Percentiles rank a stretch among this genome's conserved stretches.
Conservation (phyloP, 2,329 filamentous ascomycete genomes). For the Aspergillus sp. region DNA sequence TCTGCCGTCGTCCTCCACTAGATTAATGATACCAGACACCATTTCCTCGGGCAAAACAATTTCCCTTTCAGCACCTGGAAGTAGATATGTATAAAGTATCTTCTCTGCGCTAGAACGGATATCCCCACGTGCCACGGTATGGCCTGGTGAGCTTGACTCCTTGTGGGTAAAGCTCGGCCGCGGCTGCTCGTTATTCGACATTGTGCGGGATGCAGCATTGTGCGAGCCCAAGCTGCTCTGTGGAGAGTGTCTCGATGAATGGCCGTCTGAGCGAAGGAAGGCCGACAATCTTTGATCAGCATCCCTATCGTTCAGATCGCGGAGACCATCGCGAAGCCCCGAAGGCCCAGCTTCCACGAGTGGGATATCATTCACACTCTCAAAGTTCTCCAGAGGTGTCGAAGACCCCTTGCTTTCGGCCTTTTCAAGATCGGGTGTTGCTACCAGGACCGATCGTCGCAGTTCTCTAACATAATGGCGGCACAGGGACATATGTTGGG, state of each 20-base stretch:
- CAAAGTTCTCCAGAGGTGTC: constrained; percentile 69
- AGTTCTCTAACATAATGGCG: constrained; percentile 96
- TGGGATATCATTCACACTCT: constrained; percentile 64
- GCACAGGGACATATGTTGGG: constrained; percentile 95
- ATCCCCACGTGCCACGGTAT: constrained; percentile 83
- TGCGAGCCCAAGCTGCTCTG: constrained; percentile 54
- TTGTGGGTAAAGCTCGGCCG: constrained; percentile 63
- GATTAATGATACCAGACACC: constrained; percentile 77
- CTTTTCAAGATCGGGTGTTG: constrained; percentile 87
- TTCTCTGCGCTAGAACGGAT: constrained; percentile 93
- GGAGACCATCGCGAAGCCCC: constrained; percentile 52
- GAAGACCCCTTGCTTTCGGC: constrained; percentile 81
- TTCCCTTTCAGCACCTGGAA: constrained; percentile 93
- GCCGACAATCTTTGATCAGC: constrained; percentile 89
- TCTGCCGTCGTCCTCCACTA: constrained; percentile 86
- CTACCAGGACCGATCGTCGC: constrained; percentile 85
- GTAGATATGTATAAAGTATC: constrained; percentile 95
- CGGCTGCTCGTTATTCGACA: constrained; percentile 46
- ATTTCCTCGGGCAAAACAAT: constrained; percentile 90
- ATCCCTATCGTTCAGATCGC: constrained; percentile 71
- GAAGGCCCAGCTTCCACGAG: constrained; percentile 53
- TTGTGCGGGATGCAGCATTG: constrained; percentile 36
- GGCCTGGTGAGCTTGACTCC: constrained; percentile 78
- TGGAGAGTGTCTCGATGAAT: constrained; percentile 51
- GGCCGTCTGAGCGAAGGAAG: constrained; percentile 68